phyloP scores from a whole-genome alignment of 2,329 filamentous ascomycete genomes.

The Cercospora brassicicola region DNA sequence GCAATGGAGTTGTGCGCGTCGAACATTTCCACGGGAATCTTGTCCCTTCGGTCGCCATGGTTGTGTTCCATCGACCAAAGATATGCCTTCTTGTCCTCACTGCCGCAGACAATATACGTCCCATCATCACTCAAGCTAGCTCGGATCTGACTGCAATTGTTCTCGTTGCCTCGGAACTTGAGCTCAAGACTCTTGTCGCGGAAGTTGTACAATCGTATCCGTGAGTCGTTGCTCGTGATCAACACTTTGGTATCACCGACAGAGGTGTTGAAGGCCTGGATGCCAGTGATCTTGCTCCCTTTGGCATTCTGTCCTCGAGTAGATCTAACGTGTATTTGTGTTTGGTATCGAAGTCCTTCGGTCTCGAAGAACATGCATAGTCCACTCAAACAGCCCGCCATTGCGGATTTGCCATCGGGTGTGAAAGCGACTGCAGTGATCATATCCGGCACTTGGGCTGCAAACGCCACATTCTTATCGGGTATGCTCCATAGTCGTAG shows the following conservation, averaged over 20 bases:
- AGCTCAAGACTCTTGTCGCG: slow-evolving; percentile 79
- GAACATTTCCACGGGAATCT: slow-evolving; percentile 81
- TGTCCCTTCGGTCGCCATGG: slow-evolving; percentile 70
- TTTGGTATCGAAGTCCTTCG: slow-evolving; percentile 78
- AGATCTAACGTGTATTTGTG: slow-evolving; percentile 90
- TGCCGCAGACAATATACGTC: slow-evolving; percentile 84
- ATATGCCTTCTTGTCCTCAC: slow-evolving; percentile 85
- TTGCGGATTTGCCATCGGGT: slow-evolving; percentile 84
- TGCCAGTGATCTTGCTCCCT: slow-evolving; percentile 95
- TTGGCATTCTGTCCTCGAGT: slow-evolving; percentile 90
- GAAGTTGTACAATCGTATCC: slow-evolving; percentile 85
- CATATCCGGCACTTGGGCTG: slow-evolving; percentile 74
- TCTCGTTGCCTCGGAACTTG: slow-evolving; percentile 90
- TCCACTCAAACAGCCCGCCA: slow-evolving; percentile 83
- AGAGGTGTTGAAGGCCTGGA: slow-evolving; percentile 67
- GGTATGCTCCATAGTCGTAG: slow-evolving; percentile 94
- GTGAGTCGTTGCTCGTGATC: slow-evolving; percentile 92
- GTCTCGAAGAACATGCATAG: slow-evolving; percentile 90
- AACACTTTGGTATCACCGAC: slow-evolving; percentile 76
- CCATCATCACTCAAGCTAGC: slow-evolving; percentile 86
- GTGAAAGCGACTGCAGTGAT: slow-evolving; percentile 94
- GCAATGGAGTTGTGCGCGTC: slow-evolving; percentile 87
- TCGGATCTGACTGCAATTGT: slow-evolving; percentile 84
- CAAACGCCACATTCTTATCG: slow-evolving; percentile 87
- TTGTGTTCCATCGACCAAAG: slow-evolving; percentile 73